Percentiles rank a stretch among this genome's conserved stretches.
phyloP scores from a whole-genome alignment of 352 stramenopile genomes.

The Plasmopara viticola region DNA sequence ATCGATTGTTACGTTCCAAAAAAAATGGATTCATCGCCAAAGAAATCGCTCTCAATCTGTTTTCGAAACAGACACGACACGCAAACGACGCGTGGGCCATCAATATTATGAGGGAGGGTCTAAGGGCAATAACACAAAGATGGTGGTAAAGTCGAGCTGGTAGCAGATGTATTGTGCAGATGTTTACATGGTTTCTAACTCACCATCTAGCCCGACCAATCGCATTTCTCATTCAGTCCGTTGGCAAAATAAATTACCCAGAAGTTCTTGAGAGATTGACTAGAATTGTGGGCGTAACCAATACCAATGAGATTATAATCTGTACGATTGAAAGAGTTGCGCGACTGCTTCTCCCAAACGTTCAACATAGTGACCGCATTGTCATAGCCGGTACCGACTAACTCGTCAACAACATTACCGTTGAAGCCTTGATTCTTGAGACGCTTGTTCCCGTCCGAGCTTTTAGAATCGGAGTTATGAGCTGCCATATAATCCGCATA shows the following conservation, averaged over 20 bases:
- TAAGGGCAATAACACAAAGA: no score
- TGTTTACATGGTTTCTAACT: no score
- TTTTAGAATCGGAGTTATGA: conserved; percentile 19
- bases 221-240: conserved; percentile 10
- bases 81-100: no score
- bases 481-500: conserved; percentile 19
- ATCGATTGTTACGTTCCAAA: no score
- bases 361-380: conserved; percentile 27
- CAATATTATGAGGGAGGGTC: no score
- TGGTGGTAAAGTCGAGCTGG: no score
- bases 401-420: conserved; percentile 15
- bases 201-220: no score
- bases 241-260: conserved; percentile 26
- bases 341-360: conserved; percentile 31
- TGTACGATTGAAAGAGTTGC: conserved; percentile 27
- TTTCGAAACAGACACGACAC: no score
- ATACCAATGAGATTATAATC: conserved; percentile 18
- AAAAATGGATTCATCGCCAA: no score
- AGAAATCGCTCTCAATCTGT: no score
- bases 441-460: conserved; percentile 26
- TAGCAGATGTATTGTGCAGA: no score
- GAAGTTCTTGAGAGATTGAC: conserved; percentile 28
- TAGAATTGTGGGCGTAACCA: conserved; percentile 28
- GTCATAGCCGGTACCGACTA: conserved; percentile 35
- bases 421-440: conserved; percentile 20